Conservation (phyloP, 1,284 basidiomycete genomes). For the Mycena sp. region DNA sequence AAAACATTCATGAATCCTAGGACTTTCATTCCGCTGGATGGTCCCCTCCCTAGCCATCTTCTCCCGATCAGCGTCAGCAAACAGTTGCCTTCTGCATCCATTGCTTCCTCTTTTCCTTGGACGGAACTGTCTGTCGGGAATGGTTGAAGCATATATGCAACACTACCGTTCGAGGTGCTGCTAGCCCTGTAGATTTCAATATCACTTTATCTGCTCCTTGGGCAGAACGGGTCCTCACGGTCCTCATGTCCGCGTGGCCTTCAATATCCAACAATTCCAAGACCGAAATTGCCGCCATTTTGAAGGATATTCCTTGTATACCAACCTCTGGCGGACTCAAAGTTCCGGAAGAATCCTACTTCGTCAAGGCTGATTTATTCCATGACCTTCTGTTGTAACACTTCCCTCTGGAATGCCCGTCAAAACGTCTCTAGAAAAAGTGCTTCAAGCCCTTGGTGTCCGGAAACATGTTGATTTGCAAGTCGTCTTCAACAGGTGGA, state of each 20-base stretch:
- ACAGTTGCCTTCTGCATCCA: conserved; percentile 64
- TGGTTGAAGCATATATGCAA: conserved; percentile 82
- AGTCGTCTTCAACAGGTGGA: conserved; percentile 83
- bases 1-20: conserved; percentile 81
- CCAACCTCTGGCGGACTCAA: conserved; percentile 86
- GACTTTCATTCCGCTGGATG: conserved; percentile 80
- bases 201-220: conserved; percentile 77
- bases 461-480: conserved; percentile 93
- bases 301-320: conserved; percentile 81
- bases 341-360: conserved; percentile 84
- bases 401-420: conserved; percentile 75
- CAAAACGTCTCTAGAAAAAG: conserved; percentile 81
- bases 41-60: conserved; percentile 83
- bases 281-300: conserved; percentile 61
- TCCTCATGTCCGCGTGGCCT: conserved; percentile 83
- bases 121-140: conserved; percentile 80
- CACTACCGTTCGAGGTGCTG: conserved; percentile 49
- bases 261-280: conserved; percentile 70
- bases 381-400: conserved; percentile 85
- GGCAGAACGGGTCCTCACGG: conserved; percentile 83
- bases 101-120: conserved; percentile 81
- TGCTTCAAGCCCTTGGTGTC: conserved; percentile 85
- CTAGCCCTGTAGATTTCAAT: conserved; percentile 64
- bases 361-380: conserved; percentile 89
- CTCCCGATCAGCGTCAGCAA: conserved; percentile 79